phyloP scores from a whole-genome alignment of 2,329 filamentous ascomycete species.

The Dryadomyces quercivorus region DNA sequence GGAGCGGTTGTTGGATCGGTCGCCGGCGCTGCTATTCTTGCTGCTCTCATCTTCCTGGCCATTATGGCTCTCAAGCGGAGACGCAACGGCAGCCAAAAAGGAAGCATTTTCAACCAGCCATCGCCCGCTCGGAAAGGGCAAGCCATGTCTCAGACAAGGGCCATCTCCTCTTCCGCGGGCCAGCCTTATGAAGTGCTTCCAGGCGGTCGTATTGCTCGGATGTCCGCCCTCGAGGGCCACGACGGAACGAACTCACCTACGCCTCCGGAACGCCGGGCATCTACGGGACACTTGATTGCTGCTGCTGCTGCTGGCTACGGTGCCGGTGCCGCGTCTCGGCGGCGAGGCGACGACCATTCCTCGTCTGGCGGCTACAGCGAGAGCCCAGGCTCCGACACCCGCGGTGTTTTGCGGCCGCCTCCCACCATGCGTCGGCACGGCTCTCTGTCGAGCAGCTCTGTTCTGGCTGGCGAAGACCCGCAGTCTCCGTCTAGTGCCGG shows the following conservation, averaged over 20 bases:
- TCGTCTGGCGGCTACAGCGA: constrained; percentile 62
- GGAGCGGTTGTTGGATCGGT: constrained; percentile 79
- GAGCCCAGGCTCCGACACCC: constrained; percentile 57
- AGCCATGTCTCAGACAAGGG: constrained; percentile 23
- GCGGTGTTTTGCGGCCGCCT: constrained; percentile 44
- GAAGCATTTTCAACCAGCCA: constrained; percentile 81
- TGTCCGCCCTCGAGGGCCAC: constrained; percentile 76
- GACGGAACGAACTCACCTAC: constrained; percentile 46
- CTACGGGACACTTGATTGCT: constrained; percentile 24
- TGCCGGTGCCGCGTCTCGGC: constrained; percentile 26
- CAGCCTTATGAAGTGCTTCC: constrained; percentile 57
- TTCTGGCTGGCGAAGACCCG: constrained; percentile 56
- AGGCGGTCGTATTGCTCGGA: constrained; percentile 82
- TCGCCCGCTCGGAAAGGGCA: constrained; percentile 51
- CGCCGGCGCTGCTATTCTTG: constrained; percentile 56
- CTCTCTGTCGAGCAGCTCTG: constrained; percentile 80
- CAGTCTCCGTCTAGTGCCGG: constrained; percentile 63
- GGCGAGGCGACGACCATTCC: constrained; percentile 41
- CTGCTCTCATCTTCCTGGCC: constrained; percentile 57
- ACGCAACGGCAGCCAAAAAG: constrained; percentile 44
- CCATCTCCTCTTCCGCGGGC: constrained; percentile 3
- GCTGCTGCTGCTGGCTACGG: constrained; percentile 37
- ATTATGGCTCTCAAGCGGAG: constrained; percentile 40
- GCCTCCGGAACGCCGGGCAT: constrained; percentile 29
- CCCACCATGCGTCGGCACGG: constrained; percentile 59